These are phyloP conservation scores for Macrolepiota fuliginosa DNA, from an alignment of 768 basidiomycete genomes.

Conservation along the genomic window DNA sequence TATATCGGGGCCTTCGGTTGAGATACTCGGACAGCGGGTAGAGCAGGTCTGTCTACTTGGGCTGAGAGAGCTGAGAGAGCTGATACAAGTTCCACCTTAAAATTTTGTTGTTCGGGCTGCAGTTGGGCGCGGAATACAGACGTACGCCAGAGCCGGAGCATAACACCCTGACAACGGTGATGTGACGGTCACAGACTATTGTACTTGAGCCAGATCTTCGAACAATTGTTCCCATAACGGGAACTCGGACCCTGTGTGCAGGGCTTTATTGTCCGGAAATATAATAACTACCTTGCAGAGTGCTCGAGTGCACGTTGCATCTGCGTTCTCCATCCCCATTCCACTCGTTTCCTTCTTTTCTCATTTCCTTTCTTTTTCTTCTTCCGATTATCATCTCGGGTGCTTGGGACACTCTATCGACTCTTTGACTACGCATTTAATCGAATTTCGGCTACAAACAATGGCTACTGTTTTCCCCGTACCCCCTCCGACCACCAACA, in stretches of 20 bases:
- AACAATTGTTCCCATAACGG: background rate
- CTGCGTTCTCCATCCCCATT: background rate
- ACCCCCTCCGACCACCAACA: slow-evolving; percentile 49
- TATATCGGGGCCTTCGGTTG: background rate
- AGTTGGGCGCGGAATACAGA: too few relatives aligned
- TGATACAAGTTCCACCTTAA: too few relatives aligned
- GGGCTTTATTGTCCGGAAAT: background rate
- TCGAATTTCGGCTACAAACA: background rate
- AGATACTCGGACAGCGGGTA: too few relatives aligned
- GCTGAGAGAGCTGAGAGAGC: too few relatives aligned
- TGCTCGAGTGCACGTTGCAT: background rate
- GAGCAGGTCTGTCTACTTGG: too few relatives aligned
- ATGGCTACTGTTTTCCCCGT: slow-evolving; percentile 11
- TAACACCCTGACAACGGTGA: background rate
- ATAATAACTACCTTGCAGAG: background rate
- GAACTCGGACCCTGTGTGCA: background rate
- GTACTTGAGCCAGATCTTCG: background rate
- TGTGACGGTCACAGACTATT: slow-evolving; percentile 2
- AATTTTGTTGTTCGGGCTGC: too few relatives aligned
- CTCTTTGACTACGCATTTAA: background rate
- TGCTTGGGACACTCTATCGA: slow-evolving; percentile 3
- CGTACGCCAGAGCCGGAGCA: too few relatives aligned
- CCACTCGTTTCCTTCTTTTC: background rate
- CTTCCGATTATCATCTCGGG: background rate
- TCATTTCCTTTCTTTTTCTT: background rate